phyloP scores from a whole-genome alignment of 163 green algal species.

The Scenedesmus sp. region DNA sequence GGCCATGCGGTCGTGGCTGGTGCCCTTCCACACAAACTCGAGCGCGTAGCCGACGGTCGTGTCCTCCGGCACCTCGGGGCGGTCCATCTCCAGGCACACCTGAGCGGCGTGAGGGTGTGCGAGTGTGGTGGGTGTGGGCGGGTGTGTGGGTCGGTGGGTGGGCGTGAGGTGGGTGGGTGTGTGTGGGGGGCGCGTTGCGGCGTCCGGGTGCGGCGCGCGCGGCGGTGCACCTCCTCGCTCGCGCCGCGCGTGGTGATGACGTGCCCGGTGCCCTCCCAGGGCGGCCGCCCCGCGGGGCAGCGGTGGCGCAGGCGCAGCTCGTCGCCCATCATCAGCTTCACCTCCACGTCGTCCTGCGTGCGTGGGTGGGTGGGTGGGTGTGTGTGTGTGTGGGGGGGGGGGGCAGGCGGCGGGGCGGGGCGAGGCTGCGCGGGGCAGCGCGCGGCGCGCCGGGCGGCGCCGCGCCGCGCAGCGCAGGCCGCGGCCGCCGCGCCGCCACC shows the following conservation, averaged over 20 bases:
- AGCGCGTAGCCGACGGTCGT: conserved; percentile 79
- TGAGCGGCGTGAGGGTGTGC: conserved; percentile 9
- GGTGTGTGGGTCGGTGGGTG: too few relatives aligned
- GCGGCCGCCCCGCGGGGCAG: conserved; percentile 53
- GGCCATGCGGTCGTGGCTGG: conserved; percentile 94
- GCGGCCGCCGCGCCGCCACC: too few relatives aligned
- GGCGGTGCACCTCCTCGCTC: conserved; percentile 33
- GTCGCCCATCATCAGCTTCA: conserved; percentile 80
- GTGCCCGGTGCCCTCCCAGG: conserved; percentile 71
- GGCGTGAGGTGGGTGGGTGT: too few relatives aligned
- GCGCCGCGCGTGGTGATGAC: conserved; percentile 64
- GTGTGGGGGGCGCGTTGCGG: too few relatives aligned
- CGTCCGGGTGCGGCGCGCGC: not conserved
- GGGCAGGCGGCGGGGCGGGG: too few relatives aligned
- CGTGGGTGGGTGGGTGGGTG: too few relatives aligned
- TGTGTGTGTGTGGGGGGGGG: too few relatives aligned
- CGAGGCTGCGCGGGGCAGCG: too few relatives aligned
- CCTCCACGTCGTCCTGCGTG: conserved; percentile 67
- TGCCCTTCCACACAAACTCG: conserved; percentile 96
- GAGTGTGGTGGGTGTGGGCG: too few relatives aligned
- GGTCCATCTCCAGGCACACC: conserved; percentile 63
- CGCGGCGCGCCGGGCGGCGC: too few relatives aligned
- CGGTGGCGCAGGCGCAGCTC: conserved; percentile 89
- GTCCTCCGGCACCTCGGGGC: conserved; percentile 38
- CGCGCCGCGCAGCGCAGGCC: too few relatives aligned